Base-by-base conservation (phyloP, 805 yeast species). In the Spathaspora passalidarum region DNA sequence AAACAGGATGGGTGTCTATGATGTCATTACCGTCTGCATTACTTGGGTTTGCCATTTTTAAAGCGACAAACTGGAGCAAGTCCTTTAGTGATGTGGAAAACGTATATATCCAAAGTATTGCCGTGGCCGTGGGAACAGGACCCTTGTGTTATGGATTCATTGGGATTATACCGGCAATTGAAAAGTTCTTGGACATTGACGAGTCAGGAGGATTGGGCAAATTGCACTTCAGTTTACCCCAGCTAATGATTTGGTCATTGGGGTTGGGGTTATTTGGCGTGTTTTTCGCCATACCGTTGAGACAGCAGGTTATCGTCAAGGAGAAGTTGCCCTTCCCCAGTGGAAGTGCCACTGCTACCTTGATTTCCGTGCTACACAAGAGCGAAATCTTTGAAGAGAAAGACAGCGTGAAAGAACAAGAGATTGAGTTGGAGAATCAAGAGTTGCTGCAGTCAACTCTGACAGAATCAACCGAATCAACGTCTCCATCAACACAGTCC, bases 1-100 rank as follows among this genome's bases (percentile, higher is more conserved):
- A 92, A 61, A 92, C 97, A 0, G 99, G 99, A 1, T 92, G 99
- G 99, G 97, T 94, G 5, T 89, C 97, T 9, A 92, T 92, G 99
- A 94, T 92, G 99, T 87, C 96, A 18, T 71, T 92, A 45, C 98
- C 99, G 0, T 85, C 96, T 4, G 97, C 98, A 0, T 65, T 92
- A 43, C 66, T 92, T 20, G 97, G 96, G 0, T 91, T 82, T 62
- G 86, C 97, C 0, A 69, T 86, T 16, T 92, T 91, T 71, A 88
- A 83, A 3, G 55, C 84, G 2, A 64, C 63, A 32, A 82, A 82
- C 0, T 80, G 81, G 56, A 50, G 65, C 2, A 37, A 44, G 5
- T 47, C 54, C 16, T 72, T 72, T 48, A 80, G 94, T 0, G 97
- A 89, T 52, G 96, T 88, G n/a, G 98, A 94, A 60, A 92, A 90